Percentiles rank a stretch among this genome's conserved stretches.
phyloP scores from a whole-genome alignment of 768 basidiomycete genomes.

The Tulasnella sp. region DNA sequence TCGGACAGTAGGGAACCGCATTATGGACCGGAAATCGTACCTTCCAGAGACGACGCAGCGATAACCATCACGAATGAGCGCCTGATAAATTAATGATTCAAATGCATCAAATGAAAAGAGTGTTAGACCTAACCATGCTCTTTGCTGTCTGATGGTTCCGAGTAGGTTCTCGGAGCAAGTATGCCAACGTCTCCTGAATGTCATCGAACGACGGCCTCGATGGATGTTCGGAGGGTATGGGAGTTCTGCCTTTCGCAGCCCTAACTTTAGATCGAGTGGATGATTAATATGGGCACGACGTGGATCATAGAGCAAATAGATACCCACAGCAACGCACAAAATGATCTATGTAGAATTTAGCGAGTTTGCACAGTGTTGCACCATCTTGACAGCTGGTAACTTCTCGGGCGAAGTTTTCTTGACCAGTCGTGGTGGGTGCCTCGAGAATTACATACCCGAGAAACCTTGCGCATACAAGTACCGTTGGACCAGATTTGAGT shows the following conservation, averaged over 20 bases:
- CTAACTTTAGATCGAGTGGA: constrained; percentile 14
- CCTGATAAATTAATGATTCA: constrained; percentile 15
- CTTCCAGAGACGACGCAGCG: constrained; percentile 19
- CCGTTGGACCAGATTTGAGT: too few species aligned
- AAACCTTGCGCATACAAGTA: background rate
- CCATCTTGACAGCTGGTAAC: background rate
- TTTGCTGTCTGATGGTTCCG: constrained; percentile 16
- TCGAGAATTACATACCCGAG: constrained; percentile 5
- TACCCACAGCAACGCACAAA: background rate
- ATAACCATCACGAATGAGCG: constrained; percentile 21
- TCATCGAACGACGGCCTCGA: constrained; percentile 19
- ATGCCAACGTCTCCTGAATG: background rate
- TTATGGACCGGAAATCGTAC: background rate
- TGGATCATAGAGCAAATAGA: background rate
- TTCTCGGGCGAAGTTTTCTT: background rate
- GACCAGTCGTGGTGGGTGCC: background rate
- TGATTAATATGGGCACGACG: background rate
- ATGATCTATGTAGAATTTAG: background rate
- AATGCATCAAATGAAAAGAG: background rate
- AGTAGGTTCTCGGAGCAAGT: constrained; percentile 12
- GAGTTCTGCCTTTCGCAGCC: constrained; percentile 19
- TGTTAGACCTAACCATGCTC: constrained; percentile 12
- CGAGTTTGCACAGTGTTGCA: background rate
- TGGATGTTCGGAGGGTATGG: constrained; percentile 16
- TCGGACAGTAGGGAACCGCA: too few species aligned